Evolutionary conservation across 2,329 filamentous ascomycete genomes (phyloP).

Genomic region (Pseudocercospora crystallina): DNA sequence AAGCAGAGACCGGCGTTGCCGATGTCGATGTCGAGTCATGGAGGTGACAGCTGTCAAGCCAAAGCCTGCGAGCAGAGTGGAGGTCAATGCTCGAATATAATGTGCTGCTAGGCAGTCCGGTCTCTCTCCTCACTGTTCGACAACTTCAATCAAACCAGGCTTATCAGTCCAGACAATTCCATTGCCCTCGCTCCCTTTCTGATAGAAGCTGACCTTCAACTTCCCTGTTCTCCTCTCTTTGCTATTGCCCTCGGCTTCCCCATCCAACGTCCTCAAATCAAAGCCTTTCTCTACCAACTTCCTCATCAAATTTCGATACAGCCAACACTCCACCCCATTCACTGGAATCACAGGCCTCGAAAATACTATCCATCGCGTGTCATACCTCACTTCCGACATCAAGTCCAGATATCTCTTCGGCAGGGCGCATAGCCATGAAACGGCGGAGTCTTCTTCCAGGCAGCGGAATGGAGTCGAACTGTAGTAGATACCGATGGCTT

Average conservation of each 20-base stretch:
- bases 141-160: slow-evolving; percentile 18
- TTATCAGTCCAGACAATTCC: slow-evolving; percentile 21
- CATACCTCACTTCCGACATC: slow-evolving; percentile 18
- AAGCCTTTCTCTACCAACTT: slow-evolving; percentile 13
- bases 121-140: background rate
- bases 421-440: slow-evolving; percentile 16
- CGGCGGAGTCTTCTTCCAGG: slow-evolving; percentile 17
- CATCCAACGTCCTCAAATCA: slow-evolving; percentile 8
- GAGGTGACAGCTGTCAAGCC: too few species aligned
- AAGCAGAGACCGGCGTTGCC: too few species aligned
- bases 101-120: too few species aligned
- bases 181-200: slow-evolving; percentile 4
- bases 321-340: slow-evolving; percentile 16
- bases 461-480: slow-evolving; percentile 17
- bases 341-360: slow-evolving; percentile 20
- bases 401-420: slow-evolving; percentile 6
- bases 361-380: slow-evolving; percentile 23
- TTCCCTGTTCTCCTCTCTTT: slow-evolving; percentile 10
- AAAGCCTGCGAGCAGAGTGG: too few species aligned
- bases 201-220: slow-evolving; percentile 21
- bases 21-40: too few species aligned
- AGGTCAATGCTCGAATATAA: too few species aligned
- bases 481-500: slow-evolving; percentile 19
- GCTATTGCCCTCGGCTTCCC: background rate
- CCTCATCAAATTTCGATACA: slow-evolving; percentile 10